Conservation (phyloP, 2,329 filamentous ascomycete genomes). For the Colletotrichum endophyticum region DNA sequence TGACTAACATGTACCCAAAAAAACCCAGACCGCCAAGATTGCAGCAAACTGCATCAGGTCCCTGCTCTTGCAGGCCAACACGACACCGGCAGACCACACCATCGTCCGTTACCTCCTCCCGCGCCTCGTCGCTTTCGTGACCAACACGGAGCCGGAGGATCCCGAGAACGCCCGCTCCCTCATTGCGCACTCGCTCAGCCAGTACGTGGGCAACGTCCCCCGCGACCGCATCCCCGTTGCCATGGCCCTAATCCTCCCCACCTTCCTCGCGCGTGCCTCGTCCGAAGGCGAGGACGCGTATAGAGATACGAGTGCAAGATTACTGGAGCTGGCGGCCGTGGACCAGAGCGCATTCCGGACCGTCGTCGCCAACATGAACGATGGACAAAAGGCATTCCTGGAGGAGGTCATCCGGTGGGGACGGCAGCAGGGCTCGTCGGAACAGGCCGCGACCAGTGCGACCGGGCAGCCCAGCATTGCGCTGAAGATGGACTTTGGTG, state of each 20-base stretch:
- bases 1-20: constrained; percentile 14
- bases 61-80: constrained; percentile 71
- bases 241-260: constrained; percentile 78
- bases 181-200: constrained; percentile 75
- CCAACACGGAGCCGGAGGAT: constrained; percentile 74
- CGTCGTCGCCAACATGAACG: constrained; percentile 74
- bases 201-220: constrained; percentile 64
- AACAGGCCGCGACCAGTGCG: constrained; percentile 44
- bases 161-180: constrained; percentile 75
- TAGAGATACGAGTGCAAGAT: constrained; percentile 73
- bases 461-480: constrained; percentile 81
- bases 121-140: constrained; percentile 76
- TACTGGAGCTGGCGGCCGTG: constrained; percentile 81
- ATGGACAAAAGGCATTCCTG: constrained; percentile 75
- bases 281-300: constrained; percentile 67
- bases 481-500: constrained; percentile 90
- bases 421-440: constrained; percentile 47
- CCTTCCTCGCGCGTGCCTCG: constrained; percentile 74
- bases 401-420: constrained; percentile 80
- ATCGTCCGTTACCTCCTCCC: constrained; percentile 79
- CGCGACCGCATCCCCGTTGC: constrained; percentile 59
- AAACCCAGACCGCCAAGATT: constrained; percentile 76
- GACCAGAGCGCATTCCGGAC: constrained; percentile 77
- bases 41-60: constrained; percentile 90
- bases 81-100: constrained; percentile 70